phyloP scores from a whole-genome alignment of 164 flowering plant species.

The Stephania yunnanensis region DNA sequence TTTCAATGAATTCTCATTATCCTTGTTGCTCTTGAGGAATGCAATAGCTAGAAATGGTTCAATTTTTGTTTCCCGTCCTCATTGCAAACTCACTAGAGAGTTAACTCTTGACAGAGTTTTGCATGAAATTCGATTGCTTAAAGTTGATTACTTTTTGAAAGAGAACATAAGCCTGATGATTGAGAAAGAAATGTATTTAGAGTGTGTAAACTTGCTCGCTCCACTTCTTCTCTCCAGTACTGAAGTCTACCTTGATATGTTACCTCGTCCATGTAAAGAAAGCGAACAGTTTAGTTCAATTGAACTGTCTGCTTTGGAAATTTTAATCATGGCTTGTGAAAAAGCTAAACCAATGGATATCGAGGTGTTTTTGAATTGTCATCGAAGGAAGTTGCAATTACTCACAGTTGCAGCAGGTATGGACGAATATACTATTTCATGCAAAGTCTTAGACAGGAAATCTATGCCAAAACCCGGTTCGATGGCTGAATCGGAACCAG shows the following conservation, averaged over 20 bases:
- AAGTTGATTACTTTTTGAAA: constrained; percentile 56
- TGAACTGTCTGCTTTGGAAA: constrained; percentile 72
- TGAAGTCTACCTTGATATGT: constrained; percentile 40
- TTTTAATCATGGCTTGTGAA: constrained; percentile 65
- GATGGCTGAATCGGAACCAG: constrained; percentile 36
- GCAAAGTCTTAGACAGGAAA: constrained; percentile 25
- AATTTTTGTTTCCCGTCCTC: constrained; percentile 39
- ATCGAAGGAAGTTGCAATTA: constrained; percentile 59
- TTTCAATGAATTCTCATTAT: constrained; percentile 47
- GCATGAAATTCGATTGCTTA: constrained; percentile 61
- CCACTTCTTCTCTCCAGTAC: constrained; percentile 61
- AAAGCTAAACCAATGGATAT: constrained; percentile 44
- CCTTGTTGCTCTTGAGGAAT: constrained; percentile 54
- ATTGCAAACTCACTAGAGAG: constrained; percentile 53
- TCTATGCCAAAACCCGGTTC: constrained; percentile 17
- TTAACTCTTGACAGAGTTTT: constrained; percentile 52
- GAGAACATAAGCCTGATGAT: constrained; percentile 48
- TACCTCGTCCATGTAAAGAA: constrained; percentile 27
- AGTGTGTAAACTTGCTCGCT: constrained; percentile 59
- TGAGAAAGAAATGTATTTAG: constrained; percentile 59
- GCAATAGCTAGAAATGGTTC: constrained; percentile 22
- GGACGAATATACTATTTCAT: constrained; percentile 30
- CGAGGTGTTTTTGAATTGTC: constrained; percentile 56
- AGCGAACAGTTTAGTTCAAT: constrained; percentile 37
- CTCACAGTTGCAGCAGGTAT: constrained; percentile 60